Evolutionary conservation across 202 grass and related monocot species (phyloP), one percentile per base, ranked within the genome.

Genomic region (Digitaria exilis): DNA sequence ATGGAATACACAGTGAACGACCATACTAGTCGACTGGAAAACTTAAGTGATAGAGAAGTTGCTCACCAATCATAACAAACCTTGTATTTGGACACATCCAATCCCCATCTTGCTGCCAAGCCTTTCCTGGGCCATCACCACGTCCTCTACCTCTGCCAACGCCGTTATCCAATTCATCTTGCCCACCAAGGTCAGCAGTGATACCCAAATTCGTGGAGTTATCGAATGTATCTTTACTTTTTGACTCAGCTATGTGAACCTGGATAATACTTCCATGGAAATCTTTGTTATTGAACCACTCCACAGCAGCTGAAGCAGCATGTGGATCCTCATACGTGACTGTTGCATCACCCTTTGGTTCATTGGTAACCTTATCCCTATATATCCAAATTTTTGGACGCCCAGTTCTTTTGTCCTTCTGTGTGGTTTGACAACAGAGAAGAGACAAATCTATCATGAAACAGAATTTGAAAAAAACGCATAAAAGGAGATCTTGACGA

Each of bases 21-120:
- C 18, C 70, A 87, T 31, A 58, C 69, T 77, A 49, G 44, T 34
- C 54, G 88, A 15, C 59, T 84, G n/a, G 3, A 21, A 67, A 65
- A 78, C 25, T 72, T 32, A 49, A 82, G 84, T 79, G 37, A 37
- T 55, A 88, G 81, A 91, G 51, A 81, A 91, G 88, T 87, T 52
- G 85, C 89, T 95, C 90, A 98, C 90, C 87, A 78, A 98, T 93
- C 67, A 90, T 77, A 84, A 98, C 92, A 91, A 90, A 98, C 95
- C 92, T 98, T 95, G 95, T 91, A 98, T 95, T 98, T 84, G 92
- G 95, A 58, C 90, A 98, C 58, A 88, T 81, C 95, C 95, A 98
- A 57, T 98, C 92, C 56, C 95, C 95, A 75, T 98, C 92, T 91
- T 98, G 95, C 80, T 98, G 92, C 95, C 95, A 98, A 42, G 92